Evolutionary conservation across 2,329 filamentous ascomycete genomes (phyloP).

Genomic region (Ceratocystis harringtonii): DNA sequence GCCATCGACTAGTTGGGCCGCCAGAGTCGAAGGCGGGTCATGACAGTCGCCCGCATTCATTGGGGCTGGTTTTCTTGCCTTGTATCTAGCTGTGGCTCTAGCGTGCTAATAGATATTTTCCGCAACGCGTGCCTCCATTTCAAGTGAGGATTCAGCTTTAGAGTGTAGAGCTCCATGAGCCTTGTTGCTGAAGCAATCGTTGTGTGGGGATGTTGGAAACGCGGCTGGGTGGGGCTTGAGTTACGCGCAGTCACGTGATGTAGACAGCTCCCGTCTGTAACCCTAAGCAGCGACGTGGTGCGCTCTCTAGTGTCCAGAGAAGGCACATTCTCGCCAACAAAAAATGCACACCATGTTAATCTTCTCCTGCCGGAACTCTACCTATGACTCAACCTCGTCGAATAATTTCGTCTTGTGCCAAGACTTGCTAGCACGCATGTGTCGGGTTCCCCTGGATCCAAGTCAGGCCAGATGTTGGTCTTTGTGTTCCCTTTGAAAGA

Average conservation of each 20-base stretch:
- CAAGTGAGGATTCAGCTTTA: not conserved
- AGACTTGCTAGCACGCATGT: not conserved
- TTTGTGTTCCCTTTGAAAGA: not conserved
- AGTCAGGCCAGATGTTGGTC: slow-evolving; percentile 1
- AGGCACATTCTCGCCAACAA: not conserved
- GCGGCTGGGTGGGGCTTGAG: not conserved
- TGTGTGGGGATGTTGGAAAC: not conserved
- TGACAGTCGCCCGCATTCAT: slow-evolving; percentile 12
- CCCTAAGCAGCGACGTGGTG: not conserved
- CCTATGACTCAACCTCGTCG: not conserved
- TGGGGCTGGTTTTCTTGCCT: not conserved
- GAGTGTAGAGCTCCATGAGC: not conserved
- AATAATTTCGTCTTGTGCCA: not conserved
- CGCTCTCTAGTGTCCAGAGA: not conserved
- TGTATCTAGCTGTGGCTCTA: not conserved
- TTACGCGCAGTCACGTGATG: slow-evolving; percentile 2
- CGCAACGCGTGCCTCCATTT: not conserved
- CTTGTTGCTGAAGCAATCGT: not conserved
- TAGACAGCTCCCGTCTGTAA: not conserved
- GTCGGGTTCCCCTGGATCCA: not conserved
- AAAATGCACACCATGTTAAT: no score
- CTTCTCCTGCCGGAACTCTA: no score
- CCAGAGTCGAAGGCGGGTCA: slow-evolving; percentile 63
- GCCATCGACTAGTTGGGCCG: slow-evolving; percentile 64
- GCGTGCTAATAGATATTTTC: not conserved